Percentiles rank a stretch among this genome's conserved stretches.
Evolutionary conservation across 768 basidiomycete genomes (phyloP).

Genomic region (Strobilomyces confusus): DNA sequence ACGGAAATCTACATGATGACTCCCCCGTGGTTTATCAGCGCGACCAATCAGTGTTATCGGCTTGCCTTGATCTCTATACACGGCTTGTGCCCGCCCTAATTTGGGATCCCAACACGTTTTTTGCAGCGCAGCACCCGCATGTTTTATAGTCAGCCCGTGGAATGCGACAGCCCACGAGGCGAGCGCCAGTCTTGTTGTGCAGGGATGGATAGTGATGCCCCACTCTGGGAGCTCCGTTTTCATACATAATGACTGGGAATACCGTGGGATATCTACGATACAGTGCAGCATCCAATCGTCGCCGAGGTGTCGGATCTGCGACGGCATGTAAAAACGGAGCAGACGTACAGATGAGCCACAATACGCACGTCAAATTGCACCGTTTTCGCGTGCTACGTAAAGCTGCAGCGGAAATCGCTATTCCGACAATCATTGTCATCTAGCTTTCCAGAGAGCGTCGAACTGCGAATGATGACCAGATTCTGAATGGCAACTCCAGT

Average conservation of each 20-base stretch:
- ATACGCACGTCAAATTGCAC: conserved; percentile 21
- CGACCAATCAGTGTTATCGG: conserved; percentile 29
- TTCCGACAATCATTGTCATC: conserved; percentile 16
- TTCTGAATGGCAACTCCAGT: conserved; percentile 29
- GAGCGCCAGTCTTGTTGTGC: conserved; percentile 18
- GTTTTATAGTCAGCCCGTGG: conserved; percentile 18
- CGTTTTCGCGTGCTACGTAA: conserved; percentile 26
- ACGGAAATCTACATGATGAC: conserved; percentile 34
- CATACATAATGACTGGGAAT: conserved; percentile 31
- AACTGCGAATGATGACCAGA: conserved; percentile 24
- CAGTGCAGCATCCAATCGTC: conserved; percentile 19
- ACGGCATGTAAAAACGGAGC: conserved; percentile 16
- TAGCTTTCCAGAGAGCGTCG: conserved; percentile 30
- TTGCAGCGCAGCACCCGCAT: conserved; percentile 32
- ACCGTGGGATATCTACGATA: conserved; percentile 23
- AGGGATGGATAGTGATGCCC: conserved; percentile 17
- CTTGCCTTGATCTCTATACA: conserved; percentile 18
- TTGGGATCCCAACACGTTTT: conserved; percentile 31
- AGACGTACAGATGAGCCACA: conserved; percentile 25
- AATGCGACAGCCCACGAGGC: conserved; percentile 29
- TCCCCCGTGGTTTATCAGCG: conserved; percentile 31
- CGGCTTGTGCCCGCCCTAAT: conserved; percentile 20
- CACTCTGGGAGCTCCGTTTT: conserved; percentile 20
- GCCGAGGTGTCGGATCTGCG: conserved; percentile 19
- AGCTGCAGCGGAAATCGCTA: conserved; percentile 11